Base-by-base conservation (phyloP, 495 filamentous ascomycete species). In the Podospora conica region DNA sequence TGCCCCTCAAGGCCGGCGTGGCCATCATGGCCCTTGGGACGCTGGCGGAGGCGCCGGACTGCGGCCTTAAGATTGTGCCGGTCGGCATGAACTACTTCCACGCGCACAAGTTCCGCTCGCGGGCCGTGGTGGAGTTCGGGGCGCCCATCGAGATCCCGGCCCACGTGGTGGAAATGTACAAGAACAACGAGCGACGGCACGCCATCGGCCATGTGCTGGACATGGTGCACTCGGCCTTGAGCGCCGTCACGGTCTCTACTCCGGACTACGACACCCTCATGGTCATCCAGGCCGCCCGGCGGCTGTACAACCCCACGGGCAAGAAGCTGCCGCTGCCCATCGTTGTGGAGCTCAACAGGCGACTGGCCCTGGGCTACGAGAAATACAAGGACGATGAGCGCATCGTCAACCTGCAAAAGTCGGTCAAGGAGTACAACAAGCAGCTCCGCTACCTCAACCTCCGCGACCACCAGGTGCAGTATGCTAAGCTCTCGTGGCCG, bases 21-120 rank as follows among this genome's bases (percentile, higher is more conserved):
- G 95, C 95, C 58, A 90, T 99, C 67, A 99, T 99, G 93, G 95
- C 95, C 23, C 85, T 99, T 58, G 95, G 94, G 22, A 91, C 96
- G 3, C 82, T 99, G 28, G 91, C 91, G n/a, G 88, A 90, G 53
- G 85, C 92, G 58, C 95, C 93, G 4, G 84, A 96, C 68, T 97
- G 90, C 73, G 93, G 90, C n/a, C 74, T 99, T 68, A 96, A 91
- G 76, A 98, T 99, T 70, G 90, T 99, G n/a, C 96, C 96, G n/a
- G 94, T 92, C 59, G 96, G 96, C 66, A 98, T 98, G 95, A 99
- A 99, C 73, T 99, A 99, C 77, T 99, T 99, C 79, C 95, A 99
- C 77, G 90, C 95, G 5, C 95, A 99, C 79, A 99, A 98, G 75
- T 99, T 99, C 78, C 88, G 95, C 20, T 99, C 95, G 59, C 85